A percentile compares a stretch with the other conserved stretches of the same genome.
phyloP scores from a whole-genome alignment of 805 yeast species.

The Candida yuanshanica region DNA sequence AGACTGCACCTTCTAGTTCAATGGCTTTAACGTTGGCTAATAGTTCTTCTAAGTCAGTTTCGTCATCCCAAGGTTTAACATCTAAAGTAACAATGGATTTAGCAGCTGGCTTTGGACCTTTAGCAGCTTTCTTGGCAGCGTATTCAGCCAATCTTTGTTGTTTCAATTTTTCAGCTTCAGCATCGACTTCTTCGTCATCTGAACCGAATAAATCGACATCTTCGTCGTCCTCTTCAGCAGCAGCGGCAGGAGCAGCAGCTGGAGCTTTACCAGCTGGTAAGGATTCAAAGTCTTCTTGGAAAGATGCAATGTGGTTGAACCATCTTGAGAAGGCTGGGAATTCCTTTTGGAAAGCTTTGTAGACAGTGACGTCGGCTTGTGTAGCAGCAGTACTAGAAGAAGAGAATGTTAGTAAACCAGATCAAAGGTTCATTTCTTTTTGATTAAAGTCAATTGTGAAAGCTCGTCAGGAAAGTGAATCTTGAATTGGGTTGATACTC shows the following conservation, averaged over 20 bases:
- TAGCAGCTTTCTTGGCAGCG: constrained; percentile 95
- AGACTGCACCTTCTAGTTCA: constrained; percentile 86
- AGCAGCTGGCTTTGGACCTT: constrained; percentile 98
- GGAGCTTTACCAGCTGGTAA: constrained; percentile 68
- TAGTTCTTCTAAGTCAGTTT: constrained; percentile 89
- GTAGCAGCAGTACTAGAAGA: constrained; percentile 72
- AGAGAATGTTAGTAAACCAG: constrained; percentile 14
- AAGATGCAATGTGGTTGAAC: constrained; percentile 97
- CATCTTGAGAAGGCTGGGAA: constrained; percentile 97
- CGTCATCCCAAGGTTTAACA: constrained; percentile 99
- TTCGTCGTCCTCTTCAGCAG: constrained; percentile 76
- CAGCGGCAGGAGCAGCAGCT: constrained; percentile 51
- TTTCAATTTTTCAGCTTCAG: constrained; percentile 94
- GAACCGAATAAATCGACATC: constrained; percentile 95
- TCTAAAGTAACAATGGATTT: constrained; percentile 95
- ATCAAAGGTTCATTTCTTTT: constrained; percentile 1
- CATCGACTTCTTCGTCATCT: constrained; percentile 87
- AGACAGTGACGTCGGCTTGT: constrained; percentile 92
- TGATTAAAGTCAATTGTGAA: not conserved
- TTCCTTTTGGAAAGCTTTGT: constrained; percentile 87
- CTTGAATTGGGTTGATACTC: constrained; percentile 63
- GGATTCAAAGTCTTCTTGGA: constrained; percentile 74
- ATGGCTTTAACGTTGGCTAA: constrained; percentile 80
- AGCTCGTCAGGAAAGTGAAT: constrained; percentile 35
- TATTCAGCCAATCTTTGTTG: constrained; percentile 97